Conservation (phyloP, 2,329 filamentous ascomycete species). For the Aurifilum marmelostoma region DNA sequence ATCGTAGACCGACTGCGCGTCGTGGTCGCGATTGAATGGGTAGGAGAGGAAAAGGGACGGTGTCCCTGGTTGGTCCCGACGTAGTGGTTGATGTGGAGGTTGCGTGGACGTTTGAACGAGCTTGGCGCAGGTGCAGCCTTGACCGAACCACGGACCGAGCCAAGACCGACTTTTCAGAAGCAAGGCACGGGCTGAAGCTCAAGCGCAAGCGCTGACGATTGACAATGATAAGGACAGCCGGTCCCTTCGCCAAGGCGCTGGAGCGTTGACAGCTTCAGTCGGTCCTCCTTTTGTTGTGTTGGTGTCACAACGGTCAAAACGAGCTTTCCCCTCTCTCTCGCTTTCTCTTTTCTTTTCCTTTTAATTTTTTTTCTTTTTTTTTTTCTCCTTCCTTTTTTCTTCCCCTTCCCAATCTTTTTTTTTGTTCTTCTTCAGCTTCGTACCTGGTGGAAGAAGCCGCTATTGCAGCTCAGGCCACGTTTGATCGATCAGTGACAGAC, state of each 20-base stretch:
- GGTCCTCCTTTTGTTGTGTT: background rate
- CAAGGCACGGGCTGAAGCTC: background rate
- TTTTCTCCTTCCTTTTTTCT: background rate
- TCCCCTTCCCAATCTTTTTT: background rate
- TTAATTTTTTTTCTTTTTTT: background rate
- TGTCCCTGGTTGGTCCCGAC: background rate
- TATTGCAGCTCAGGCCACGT: background rate
- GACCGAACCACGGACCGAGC: constrained; percentile 4
- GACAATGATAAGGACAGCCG: background rate
- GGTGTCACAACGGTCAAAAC: background rate
- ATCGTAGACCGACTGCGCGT: background rate
- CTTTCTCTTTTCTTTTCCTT: background rate
- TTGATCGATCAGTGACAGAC: background rate
- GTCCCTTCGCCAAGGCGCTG: background rate
- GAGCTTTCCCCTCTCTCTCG: background rate
- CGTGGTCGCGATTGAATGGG: background rate
- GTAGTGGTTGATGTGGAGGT: background rate
- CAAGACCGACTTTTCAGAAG: background rate
- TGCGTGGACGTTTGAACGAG: background rate
- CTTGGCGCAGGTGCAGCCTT: background rate
- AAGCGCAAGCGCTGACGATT: background rate
- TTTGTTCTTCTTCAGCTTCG: background rate
- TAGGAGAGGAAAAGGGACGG: background rate
- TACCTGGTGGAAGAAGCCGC: background rate
- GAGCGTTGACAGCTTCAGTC: background rate